Base-by-base conservation (phyloP, 495 filamentous ascomycete species). In the Evernia prunastri region DNA sequence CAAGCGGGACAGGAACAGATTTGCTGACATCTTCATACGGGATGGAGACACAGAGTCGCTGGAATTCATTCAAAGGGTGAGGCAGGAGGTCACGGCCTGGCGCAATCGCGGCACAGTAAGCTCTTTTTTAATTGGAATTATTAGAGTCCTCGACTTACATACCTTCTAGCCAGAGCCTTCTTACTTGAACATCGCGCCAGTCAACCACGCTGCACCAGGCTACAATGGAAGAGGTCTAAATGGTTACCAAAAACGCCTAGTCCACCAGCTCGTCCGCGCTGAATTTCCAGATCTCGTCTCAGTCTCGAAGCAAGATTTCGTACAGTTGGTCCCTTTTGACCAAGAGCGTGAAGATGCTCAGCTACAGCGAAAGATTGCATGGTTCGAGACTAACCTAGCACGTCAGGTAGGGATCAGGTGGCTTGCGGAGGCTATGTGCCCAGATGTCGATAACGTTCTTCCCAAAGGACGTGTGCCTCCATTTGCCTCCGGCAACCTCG, bases 211-310 rank as follows among this genome's bases (percentile, higher is more conserved):
- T 13, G 29, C 39, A 53, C 39, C 40, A 57, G 49, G 29, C 27
- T 63, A 63, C 37, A 63, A 57, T 1, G 61, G 61, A 17, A 64
- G 61, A 1, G 70, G 69, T 36, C 53, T 82, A 56, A 82, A 72
- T 58, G 73, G 70, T 17, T 81, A 77, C 58, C 85, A 92, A 65
- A 85, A 85, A 65, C 77, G 83, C 20, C 79, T 92, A 23, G 78
- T 92, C 9, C 84, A 91, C 68, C 86, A 90, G 64, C 72, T 90
- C 7, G 76, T 92, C 40, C 80, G 82, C 15, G 74, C 76, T 13
- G 85, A 88, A 68, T 90, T 84, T 62, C 85, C 89, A 0, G 71
- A 74, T 6, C 73, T 86, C 47, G 76, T 77, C 31, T 77, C 80
- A 1, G 71, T 83, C 37, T 68, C 75, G 37, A 76, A 75, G 43